A percentile compares a stretch with the other conserved stretches of the same genome.
Evolutionary conservation across 2,329 filamentous ascomycete genomes (phyloP).

Genomic region (Fonsecaea multimorphosa): DNA sequence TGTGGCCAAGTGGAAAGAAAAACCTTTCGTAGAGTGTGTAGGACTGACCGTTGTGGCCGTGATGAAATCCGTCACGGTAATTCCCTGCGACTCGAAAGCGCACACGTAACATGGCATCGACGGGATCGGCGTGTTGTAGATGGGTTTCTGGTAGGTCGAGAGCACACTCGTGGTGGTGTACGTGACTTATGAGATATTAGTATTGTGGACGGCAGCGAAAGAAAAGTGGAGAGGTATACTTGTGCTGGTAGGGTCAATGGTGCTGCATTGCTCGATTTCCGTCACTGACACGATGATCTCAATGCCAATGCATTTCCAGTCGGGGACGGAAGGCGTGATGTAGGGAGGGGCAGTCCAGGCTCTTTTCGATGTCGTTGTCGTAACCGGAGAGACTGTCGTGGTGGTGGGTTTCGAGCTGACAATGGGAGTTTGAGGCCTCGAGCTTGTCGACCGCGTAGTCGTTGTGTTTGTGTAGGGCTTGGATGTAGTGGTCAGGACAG

Average conservation of each 20-base stretch:
- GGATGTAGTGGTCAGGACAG: background rate
- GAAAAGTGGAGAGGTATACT: background rate
- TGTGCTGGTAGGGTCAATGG: slow-evolving; percentile 8
- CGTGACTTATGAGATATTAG: background rate
- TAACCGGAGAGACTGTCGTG: background rate
- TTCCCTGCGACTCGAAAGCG: background rate
- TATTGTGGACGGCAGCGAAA: background rate
- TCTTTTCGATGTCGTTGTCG: background rate
- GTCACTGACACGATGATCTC: slow-evolving; percentile 11
- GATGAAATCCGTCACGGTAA: slow-evolving; percentile 1
- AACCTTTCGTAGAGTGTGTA: background rate
- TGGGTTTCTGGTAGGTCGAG: slow-evolving; percentile 4
- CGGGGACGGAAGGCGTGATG: slow-evolving; percentile 1
- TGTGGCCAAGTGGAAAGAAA: background rate
- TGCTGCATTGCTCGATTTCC: slow-evolving; percentile 6
- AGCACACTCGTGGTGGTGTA: slow-evolving; percentile 7
- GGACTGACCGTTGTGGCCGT: slow-evolving; percentile 5
- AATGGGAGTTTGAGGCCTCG: background rate
- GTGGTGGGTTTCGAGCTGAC: background rate
- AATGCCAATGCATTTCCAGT: slow-evolving; percentile 2
- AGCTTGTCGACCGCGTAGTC: background rate
- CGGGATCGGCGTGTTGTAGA: slow-evolving; percentile 1
- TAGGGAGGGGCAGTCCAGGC: slow-evolving; percentile 4
- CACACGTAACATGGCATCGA: slow-evolving; percentile 10
- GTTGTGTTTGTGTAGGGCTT: slow-evolving; percentile 2